Evolutionary conservation across 73 alveolate species (phyloP).

Genomic region (Paramecium caudatum): DNA sequence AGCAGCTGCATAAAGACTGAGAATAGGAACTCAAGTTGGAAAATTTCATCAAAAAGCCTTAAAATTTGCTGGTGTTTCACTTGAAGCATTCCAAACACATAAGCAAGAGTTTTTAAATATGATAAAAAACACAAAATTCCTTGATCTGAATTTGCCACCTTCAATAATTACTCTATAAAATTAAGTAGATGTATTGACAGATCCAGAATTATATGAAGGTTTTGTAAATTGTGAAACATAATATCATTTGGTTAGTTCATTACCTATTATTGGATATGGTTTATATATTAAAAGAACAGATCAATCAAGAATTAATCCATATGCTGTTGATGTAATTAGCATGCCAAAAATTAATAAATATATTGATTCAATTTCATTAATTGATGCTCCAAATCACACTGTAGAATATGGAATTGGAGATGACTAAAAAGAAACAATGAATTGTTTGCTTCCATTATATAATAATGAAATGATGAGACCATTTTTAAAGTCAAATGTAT

Average conservation of each 20-base stretch:
- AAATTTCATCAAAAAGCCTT: slow-evolving; percentile 57
- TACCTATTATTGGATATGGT: slow-evolving; percentile 71
- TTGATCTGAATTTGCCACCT: background rate
- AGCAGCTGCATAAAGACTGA: slow-evolving; percentile 75
- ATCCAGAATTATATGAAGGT: slow-evolving; percentile 58
- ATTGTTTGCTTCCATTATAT: slow-evolving; percentile 66
- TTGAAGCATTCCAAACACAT: background rate
- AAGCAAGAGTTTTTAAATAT: background rate
- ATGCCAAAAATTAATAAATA: slow-evolving; percentile 56
- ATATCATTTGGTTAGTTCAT: slow-evolving; percentile 64
- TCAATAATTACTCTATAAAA: slow-evolving; percentile 61
- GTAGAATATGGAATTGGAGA: slow-evolving; percentile 65
- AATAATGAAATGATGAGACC: slow-evolving; percentile 30
- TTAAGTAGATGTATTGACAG: slow-evolving; percentile 60
- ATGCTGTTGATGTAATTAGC: background rate
- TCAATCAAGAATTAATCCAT: slow-evolving; percentile 72
- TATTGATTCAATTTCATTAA: slow-evolving; percentile 65
- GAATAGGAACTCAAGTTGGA: slow-evolving; percentile 71
- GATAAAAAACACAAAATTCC: background rate
- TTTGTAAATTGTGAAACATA: slow-evolving; percentile 12
- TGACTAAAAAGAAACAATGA: slow-evolving; percentile 52
- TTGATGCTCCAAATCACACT: slow-evolving; percentile 32
- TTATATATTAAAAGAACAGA: slow-evolving; percentile 59
- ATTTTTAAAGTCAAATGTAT: slow-evolving; percentile 49
- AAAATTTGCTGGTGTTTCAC: slow-evolving; percentile 58